phyloP scores from a whole-genome alignment of 1,139 yeast genomes.

The Cylindricascospora bacillispora region DNA sequence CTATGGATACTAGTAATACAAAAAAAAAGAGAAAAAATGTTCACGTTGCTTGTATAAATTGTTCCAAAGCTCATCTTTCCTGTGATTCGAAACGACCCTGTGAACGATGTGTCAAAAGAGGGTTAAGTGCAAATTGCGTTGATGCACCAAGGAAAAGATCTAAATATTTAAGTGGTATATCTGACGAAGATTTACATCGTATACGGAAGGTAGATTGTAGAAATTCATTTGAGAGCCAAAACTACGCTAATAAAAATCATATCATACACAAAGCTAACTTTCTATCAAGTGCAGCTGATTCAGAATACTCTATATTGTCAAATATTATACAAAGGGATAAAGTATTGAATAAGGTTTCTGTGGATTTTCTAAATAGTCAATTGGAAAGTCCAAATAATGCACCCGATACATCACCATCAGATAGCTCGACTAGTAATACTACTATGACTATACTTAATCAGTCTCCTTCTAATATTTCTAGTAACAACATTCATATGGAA shows the following conservation, averaged over 20 bases:
- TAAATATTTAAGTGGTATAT: constrained; percentile 61
- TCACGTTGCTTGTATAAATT: constrained; percentile 72
- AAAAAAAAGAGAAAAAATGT: constrained; percentile 43
- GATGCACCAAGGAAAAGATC: constrained; percentile 86
- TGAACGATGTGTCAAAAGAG: constrained; percentile 58
- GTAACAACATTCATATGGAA: neutral
- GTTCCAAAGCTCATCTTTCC: constrained; percentile 78
- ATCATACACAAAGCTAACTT: constrained; percentile 31
- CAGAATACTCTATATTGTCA: constrained; percentile 70
- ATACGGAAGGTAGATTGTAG: neutral
- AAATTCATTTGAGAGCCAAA: constrained; percentile 1
- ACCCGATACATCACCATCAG: no score
- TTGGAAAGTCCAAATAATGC: constrained; percentile 2
- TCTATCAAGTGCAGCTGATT: constrained; percentile 64
- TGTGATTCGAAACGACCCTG: constrained; percentile 81
- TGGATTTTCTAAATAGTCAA: no score
- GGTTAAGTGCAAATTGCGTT: constrained; percentile 58
- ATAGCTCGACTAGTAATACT: no score
- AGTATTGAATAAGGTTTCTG: no score
- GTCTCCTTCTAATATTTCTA: neutral
- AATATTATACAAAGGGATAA: constrained; percentile 52
- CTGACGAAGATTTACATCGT: neutral
- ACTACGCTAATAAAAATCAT: constrained; percentile 13
- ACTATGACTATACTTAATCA: neutral
- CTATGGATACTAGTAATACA: no score